phyloP scores from a whole-genome alignment of 2,329 filamentous ascomycete genomes.

The Colletotrichum eremochloae region DNA sequence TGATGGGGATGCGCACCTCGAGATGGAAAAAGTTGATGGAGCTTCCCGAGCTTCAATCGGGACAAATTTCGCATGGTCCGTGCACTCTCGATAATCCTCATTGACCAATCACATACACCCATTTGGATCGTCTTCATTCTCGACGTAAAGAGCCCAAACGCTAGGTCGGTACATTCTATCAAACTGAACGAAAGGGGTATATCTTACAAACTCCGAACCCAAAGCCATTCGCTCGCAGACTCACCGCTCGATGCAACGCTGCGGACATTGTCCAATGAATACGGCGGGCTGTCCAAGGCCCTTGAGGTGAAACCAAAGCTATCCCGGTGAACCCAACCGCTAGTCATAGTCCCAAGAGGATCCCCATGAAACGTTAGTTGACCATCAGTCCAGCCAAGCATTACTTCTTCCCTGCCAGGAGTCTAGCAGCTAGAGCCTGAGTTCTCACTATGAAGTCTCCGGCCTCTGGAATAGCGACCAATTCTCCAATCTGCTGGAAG shows the following conservation, averaged over 20 bases:
- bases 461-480: not conserved
- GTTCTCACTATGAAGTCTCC: not conserved
- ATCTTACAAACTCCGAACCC: not conserved
- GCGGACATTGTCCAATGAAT: not conserved
- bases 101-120: constrained; percentile 37
- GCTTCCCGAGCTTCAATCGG: constrained; percentile 35
- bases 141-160: not conserved
- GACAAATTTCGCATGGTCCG: constrained; percentile 42
- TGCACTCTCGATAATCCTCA: not conserved
- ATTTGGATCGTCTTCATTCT: not conserved
- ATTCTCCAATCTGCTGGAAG: constrained; percentile 1
- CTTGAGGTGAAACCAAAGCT: not conserved
- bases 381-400: too few species aligned
- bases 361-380: not conserved
- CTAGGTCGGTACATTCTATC: not conserved
- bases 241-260: not conserved
- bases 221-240: not conserved
- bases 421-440: not conserved
- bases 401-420: not conserved
- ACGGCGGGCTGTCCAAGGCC: not conserved
- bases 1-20: constrained; percentile 20
- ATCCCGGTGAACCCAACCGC: not conserved
- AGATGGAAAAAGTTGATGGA: constrained; percentile 40
- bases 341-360: not conserved
- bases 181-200: not conserved